phyloP scores from a whole-genome alignment of 2,329 filamentous ascomycete species.

The Tolypocladium amazonense region DNA sequence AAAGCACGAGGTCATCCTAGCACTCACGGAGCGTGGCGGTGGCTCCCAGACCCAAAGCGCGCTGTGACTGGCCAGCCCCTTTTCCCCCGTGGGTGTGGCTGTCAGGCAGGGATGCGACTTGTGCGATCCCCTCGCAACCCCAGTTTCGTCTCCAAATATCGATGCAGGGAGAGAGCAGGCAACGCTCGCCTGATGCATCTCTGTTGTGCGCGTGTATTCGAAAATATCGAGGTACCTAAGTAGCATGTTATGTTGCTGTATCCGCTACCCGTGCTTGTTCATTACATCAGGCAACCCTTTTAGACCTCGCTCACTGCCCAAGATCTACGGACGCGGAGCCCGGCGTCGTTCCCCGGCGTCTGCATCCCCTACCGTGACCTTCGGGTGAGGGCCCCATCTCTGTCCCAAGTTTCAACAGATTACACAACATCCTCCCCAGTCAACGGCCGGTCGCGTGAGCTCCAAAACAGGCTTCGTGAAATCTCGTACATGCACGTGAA shows the following conservation, averaged over 20 bases:
- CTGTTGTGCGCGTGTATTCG: too few species aligned
- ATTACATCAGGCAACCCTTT: not conserved
- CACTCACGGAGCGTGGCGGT: not conserved
- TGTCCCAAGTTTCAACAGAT: not conserved
- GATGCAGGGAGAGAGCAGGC: not conserved
- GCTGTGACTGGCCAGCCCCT: not conserved
- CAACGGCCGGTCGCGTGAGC: not conserved
- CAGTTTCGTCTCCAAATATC: not conserved
- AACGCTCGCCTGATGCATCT: not conserved
- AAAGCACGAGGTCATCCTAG: too few species aligned
- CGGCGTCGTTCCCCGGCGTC: not conserved
- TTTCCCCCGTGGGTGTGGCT: not conserved
- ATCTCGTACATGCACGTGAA: not conserved
- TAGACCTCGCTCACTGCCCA: not conserved
- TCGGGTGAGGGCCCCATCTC: not conserved
- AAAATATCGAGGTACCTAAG: not conserved
- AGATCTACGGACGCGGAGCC: not conserved
- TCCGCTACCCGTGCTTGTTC: not conserved
- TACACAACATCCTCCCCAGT: not conserved
- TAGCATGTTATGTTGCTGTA: not conserved
- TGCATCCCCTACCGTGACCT: not conserved
- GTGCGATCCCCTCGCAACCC: not conserved
- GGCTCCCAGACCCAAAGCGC: not conserved
- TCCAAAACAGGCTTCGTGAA: not conserved
- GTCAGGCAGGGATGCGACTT: not conserved